Base-by-base conservation (phyloP, 2,329 filamentous ascomycete species). In the Chaetomium globosum region DNA sequence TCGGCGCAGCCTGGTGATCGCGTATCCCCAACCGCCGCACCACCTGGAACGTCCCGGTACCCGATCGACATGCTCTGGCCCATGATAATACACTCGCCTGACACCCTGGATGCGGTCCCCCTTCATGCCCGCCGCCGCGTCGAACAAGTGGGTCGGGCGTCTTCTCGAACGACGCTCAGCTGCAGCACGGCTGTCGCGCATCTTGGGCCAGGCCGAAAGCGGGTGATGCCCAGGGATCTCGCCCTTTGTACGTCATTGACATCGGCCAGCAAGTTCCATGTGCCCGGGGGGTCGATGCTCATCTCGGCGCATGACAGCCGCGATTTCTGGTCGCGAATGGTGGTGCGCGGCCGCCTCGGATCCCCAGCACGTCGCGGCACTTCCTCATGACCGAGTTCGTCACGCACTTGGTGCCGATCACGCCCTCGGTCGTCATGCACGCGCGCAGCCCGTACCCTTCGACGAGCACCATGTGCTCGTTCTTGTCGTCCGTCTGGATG, bases 221-320 rank as follows among this genome's bases (percentile, higher is more conserved):
- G 89, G 2, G 95, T 99, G 75, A 99, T 99, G 59, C 95, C 95
- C 21, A 97, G 85, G 85, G 0, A 99, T 91, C 71, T 98, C 94
- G 59, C 95, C 95, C 81, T 97, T 97, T 98, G 84, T 94, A 98
- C 0, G 95, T 98, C 95, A 99, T 99, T 99, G 61, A 97, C 93
- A 74, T 99, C 95, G 12, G 95, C 94, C 1, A 99, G 86, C 21
- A 99, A 85, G 76, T 97, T 97, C 90, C 93, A 99, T 98, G 80
- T 99, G 95, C 63, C 95, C n/a, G n/a, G 91, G 53, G 93, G 94
- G 78, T 99, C 95, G 73, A 99, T 98, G 77, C 87, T 88, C 93
- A 99, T 97, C 75, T 89, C 88, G 43, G 43, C 87, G 87, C 93
- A 98, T 99, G 74, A 98, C 95, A 60, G 85, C 83, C 61, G 84